Evolutionary conservation across 2,329 filamentous ascomycete species (phyloP).

Genomic region (Alternaria sp.): DNA sequence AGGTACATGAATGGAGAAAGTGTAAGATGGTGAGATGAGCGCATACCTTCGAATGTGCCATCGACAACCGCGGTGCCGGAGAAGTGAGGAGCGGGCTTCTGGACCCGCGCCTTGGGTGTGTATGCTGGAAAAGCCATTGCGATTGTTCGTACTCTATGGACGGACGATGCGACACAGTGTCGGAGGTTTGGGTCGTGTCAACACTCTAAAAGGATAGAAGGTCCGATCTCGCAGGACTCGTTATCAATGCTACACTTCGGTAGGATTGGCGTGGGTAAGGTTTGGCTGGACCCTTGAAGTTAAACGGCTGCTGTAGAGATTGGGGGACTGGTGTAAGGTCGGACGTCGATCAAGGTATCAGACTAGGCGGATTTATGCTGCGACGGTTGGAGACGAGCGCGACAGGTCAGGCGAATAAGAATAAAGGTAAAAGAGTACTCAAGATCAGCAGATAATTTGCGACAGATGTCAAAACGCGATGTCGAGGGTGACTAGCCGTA

Average conservation of each 20-base stretch:
- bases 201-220: background rate
- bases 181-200: background rate
- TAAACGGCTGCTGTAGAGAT: conserved; percentile 3
- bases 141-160: conserved; percentile 2
- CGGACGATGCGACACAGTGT: conserved; percentile 20
- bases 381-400: conserved; percentile 3
- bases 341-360: conserved; percentile 5
- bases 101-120: conserved; percentile 50
- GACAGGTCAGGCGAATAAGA: conserved; percentile 14
- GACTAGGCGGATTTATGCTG: background rate
- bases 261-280: conserved; percentile 4
- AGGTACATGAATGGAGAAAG: background rate
- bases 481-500: conserved; percentile 31
- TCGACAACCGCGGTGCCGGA: conserved; percentile 51
- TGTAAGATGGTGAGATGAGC: conserved; percentile 1
- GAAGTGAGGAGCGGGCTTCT: conserved; percentile 52
- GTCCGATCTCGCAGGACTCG: background rate
- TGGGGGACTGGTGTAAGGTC: conserved; percentile 1
- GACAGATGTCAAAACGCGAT: conserved; percentile 36
- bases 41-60: conserved; percentile 51
- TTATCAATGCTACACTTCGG: conserved; percentile 7
- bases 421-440: conserved; percentile 14
- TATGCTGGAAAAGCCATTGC: conserved; percentile 46
- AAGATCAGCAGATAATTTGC: conserved; percentile 43
- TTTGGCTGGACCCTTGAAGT: conserved; percentile 3